Conservation (phyloP, 768 basidiomycete genomes). For the Boletus edulis region DNA sequence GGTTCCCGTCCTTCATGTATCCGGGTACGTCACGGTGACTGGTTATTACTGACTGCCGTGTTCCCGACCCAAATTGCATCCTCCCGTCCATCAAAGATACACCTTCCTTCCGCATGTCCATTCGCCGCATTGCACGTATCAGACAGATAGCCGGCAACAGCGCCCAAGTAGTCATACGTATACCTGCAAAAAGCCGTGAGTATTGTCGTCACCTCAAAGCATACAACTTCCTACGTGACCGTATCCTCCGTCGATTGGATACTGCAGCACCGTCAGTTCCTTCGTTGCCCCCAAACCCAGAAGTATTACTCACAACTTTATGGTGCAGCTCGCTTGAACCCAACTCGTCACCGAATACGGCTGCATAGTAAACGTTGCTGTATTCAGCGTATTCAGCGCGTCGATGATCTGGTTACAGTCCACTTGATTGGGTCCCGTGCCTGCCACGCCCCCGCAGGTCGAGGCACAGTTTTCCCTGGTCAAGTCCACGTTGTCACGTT, state of each 20-base stretch:
- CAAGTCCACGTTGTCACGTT: background rate
- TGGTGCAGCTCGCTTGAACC: conserved; percentile 3
- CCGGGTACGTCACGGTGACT: background rate
- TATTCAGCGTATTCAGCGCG: background rate
- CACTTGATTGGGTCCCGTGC: conserved; percentile 3
- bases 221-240: background rate
- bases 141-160: background rate
- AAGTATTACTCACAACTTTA: conserved; percentile 4
- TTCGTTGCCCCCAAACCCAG: background rate
- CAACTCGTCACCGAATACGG: background rate
- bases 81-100: conserved; percentile 4
- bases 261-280: background rate
- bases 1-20: too few species aligned
- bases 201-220: background rate
- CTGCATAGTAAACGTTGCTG: background rate
- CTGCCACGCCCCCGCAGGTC: background rate
- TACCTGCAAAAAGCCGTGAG: conserved; percentile 5
- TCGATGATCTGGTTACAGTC: conserved; percentile 5
- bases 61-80: conserved; percentile 1
- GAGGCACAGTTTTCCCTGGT: background rate
- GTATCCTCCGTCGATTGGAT: conserved; percentile 7
- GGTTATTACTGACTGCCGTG: background rate
- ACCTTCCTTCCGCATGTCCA: conserved; percentile 1
- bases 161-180: background rate
- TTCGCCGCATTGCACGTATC: background rate